Percentiles rank a stretch among this genome's conserved stretches.
Conservation (phyloP, 345 rosid species). For the Acer campestre region DNA sequence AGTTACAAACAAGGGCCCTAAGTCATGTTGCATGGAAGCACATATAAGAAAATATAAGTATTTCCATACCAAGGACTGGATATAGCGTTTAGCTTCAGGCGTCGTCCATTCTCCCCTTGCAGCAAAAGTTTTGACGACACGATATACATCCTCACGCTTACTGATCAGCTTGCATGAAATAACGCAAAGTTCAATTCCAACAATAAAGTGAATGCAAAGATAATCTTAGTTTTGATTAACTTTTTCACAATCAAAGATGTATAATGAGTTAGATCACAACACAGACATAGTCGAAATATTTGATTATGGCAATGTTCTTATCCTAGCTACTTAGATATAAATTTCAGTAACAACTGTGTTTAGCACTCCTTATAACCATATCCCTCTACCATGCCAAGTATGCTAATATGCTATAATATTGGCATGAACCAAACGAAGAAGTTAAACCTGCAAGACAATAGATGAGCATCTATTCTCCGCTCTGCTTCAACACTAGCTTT, state of each 20-base stretch:
- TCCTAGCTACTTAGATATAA: background rate
- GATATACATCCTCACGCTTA: constrained; percentile 82
- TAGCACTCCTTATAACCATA: background rate
- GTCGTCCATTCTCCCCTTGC: constrained; percentile 58
- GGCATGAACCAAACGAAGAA: background rate
- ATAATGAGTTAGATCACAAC: background rate
- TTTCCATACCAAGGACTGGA: constrained; percentile 80
- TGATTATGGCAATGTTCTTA: background rate
- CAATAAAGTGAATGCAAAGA: constrained; percentile 7
- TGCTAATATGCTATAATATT: background rate
- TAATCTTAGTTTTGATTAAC: background rate
- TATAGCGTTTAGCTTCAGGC: constrained; percentile 61
- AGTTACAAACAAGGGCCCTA: background rate
- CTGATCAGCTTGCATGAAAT: constrained; percentile 59
- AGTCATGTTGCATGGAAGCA: constrained; percentile 4
- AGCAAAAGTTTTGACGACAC: constrained; percentile 63
- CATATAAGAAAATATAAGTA: constrained; percentile 9
- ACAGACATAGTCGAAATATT: background rate
- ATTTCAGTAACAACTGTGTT: background rate
- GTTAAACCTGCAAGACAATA: constrained; percentile 67
- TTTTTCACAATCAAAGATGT: background rate
- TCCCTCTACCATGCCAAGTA: background rate
- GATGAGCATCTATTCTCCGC: constrained; percentile 65
- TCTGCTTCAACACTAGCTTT: constrained; percentile 88
- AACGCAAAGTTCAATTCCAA: constrained; percentile 28